These are phyloP conservation scores for Speleostelium caveatum DNA, from an alignment of 78 protist species.

Conservation along the genomic window DNA sequence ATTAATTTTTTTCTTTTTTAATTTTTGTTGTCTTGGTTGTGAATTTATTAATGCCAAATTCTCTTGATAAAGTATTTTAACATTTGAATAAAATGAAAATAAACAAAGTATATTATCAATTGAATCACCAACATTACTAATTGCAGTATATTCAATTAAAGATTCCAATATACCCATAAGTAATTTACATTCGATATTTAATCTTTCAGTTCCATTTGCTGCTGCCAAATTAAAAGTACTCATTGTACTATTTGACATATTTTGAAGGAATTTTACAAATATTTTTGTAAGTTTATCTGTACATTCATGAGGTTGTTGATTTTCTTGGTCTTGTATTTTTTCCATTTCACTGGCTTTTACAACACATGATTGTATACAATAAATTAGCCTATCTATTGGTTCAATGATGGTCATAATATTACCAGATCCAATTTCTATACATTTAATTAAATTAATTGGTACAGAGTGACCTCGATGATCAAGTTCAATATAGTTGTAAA, in stretches of 20 bases:
- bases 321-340: neutral
- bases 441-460: neutral
- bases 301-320: neutral
- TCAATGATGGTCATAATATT: neutral
- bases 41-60: neutral
- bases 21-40: no score
- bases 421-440: neutral
- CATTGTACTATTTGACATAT: neutral
- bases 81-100: neutral
- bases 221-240: neutral
- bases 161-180: slow-evolving; percentile 45
- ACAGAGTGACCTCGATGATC: neutral
- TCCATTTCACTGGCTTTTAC: neutral
- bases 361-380: slow-evolving; percentile 55
- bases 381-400: slow-evolving; percentile 46
- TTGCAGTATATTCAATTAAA: slow-evolving; percentile 18
- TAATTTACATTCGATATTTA: neutral
- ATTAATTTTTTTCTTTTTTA: slow-evolving; percentile 5
- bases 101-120: neutral
- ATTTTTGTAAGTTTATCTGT: neutral
- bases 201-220: neutral
- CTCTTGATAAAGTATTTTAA: neutral
- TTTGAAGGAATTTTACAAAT: neutral
- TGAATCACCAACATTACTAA: neutral
- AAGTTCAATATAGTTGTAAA: neutral